Percentiles rank a stretch among this genome's conserved stretches.
Conservation (phyloP, 805 yeast species). For the Starmerella tilneyi region DNA sequence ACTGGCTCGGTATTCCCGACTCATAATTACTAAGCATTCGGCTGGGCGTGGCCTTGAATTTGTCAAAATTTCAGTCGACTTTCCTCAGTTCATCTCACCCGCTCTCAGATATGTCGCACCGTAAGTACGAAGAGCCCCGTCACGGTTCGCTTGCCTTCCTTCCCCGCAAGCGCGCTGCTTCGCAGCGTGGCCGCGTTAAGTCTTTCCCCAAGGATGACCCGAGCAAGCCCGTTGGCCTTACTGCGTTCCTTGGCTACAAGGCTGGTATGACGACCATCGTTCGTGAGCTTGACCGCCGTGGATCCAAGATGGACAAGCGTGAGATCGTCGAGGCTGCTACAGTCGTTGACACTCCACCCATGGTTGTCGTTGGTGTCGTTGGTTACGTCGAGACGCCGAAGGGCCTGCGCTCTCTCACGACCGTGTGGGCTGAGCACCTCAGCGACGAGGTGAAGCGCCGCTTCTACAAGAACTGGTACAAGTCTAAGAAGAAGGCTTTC, state of each 20-base stretch:
- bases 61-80: slow-evolving; percentile 1
- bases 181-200: slow-evolving; percentile 97
- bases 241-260: slow-evolving; percentile 99
- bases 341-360: slow-evolving; percentile 98
- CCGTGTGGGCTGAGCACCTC: slow-evolving; percentile 99
- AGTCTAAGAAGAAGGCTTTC: slow-evolving; percentile 99
- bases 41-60: neutral
- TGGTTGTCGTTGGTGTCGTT: slow-evolving; percentile 98
- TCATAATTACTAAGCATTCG: neutral
- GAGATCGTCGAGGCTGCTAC: slow-evolving; percentile 99
- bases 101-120: slow-evolving; percentile 76
- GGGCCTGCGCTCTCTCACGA: slow-evolving; percentile 98
- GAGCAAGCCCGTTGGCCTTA: slow-evolving; percentile 94
- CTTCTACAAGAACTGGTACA: slow-evolving; percentile 99
- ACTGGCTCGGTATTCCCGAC: no score
- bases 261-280: slow-evolving; percentile 99
- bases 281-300: slow-evolving; percentile 99
- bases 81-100: neutral
- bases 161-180: slow-evolving; percentile 99
- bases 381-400: slow-evolving; percentile 99
- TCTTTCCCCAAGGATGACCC: slow-evolving; percentile 98
- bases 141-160: slow-evolving; percentile 99
- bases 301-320: slow-evolving; percentile 99
- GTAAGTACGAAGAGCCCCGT: slow-evolving; percentile 99
- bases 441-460: slow-evolving; percentile 99